Evolutionary conservation across 2,329 filamentous ascomycete genomes (phyloP), one percentile per base, ranked within the genome.

Genomic region (Colletotrichum gloeosporioides): DNA sequence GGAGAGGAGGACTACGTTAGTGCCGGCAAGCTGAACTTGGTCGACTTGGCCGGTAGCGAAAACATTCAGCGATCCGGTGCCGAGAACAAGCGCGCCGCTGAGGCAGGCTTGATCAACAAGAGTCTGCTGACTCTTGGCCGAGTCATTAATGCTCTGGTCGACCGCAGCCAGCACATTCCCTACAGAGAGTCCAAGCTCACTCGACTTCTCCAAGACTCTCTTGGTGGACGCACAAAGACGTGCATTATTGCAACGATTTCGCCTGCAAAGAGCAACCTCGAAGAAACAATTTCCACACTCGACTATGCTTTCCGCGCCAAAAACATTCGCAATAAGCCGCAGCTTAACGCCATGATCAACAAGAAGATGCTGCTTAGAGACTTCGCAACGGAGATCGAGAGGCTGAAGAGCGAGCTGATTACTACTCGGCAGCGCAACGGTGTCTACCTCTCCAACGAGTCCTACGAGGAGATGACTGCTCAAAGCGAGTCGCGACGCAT

Each of bases 231-330:
- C 69, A 99, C 98, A 2, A 99, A 99, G 83, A 99, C 97, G 0
- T 99, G 97, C 87, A 99, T 99, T 79, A 99, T 99, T 81, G 97
- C 97, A 8, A 99, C 97, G 1, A 91, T 99, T 55, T 99, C 97
- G 4, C 96, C 97, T 2, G 95, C 96, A 9, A 98, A 97, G 85
- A 96, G 94, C 85, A 99, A 99, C 80, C 89, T 99, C 2, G 97
- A 99, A 82, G 97, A 99, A 85, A 99, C 98, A 0, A 99, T 99
- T 76, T 99, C 97, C 1, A 99, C 98, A 0, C 90, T 99, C 3
- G 97, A 99, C 84, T 99, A 99, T 82, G 98, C 97, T 13, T 99
- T 99, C 86, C 92, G 97, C 63, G 97, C 97, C 18, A 99, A 99
- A 88, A 99, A 99, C 80, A 99, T 99, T 81, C 94, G 95, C 66